Base-by-base conservation (phyloP, 495 filamentous ascomycete genomes). In the Hypoxylon trugodes region DNA sequence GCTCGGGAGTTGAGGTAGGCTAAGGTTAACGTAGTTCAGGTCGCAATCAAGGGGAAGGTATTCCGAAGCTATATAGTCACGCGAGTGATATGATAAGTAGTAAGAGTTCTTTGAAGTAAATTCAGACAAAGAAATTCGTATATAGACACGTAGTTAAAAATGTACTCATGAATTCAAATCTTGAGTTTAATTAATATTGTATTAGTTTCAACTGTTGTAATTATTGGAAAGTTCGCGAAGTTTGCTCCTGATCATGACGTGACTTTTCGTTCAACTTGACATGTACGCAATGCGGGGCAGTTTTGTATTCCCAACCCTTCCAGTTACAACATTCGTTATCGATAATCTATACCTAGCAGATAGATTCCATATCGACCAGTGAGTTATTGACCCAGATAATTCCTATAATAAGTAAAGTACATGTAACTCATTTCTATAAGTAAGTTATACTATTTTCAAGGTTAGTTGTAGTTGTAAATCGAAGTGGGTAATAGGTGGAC, bases 281-380 rank as follows among this genome's bases (percentile, higher is more conserved):
- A 56, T 60, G 46, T 28, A 46, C 47, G 40, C 8, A 57, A 61
- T 66, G 63, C 56, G 63, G 63, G 63, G 63, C 51, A 30, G 19
- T 42, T 32, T 2, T 26, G 16, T 26, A 24, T 9, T n/a, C n/a
- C 26, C 15, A 13, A 8, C n/a, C 12, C 2, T 18, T 18, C 3
- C 15, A 30, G 15, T 6, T 35, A 16, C 8, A 30, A 43, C 10
- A 6, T 1, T 36, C n/a, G 13, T 61, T 61, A 61, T 61, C 58
- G 58, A 61, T 61, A 61, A 40, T 12, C n/a, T 38, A 61, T 61
- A 53, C 1, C 4, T 8, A 32, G 13, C 10, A 38, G n/a, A n/a
- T n/a, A n/a, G n/a, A n/a, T n/a, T n/a, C n/a, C n/a, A n/a, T n/a
- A n/a, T n/a, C 9, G 4, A 5, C 28, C 28, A 30, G 28, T 30